Evolutionary conservation across 2,329 filamentous ascomycete species (phyloP), one percentile per base, ranked within the genome.

Genomic region (Coniochaeta pulveracea): DNA sequence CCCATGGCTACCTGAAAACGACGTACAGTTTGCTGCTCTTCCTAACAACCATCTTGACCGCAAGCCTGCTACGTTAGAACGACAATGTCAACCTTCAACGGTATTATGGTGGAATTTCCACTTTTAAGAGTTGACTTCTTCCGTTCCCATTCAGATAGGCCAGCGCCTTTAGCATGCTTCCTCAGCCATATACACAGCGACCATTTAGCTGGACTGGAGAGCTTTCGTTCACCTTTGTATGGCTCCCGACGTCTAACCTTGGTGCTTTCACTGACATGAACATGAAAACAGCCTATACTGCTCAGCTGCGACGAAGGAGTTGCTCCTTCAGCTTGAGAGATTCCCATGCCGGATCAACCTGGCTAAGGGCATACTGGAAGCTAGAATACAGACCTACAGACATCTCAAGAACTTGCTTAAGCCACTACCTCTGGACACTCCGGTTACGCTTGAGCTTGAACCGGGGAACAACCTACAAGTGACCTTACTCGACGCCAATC

Each of bases 141-240:
- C 47, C 73, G 83, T 16, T 60, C 57, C 11, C 63, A 66, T 29
- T 57, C 63, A 4, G 61, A 61, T 5, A 56, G 56, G 11, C 66
- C 57, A 11, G 69, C 80, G 4, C 82, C 85, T 0, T 57, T 91
- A 35, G 86, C 83, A 11, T 91, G 81, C 52, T 94, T 96, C 50
- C 65, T 96, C 17, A 93, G 83, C 54, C 89, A 96, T 68, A 76
- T 93, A 3, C 89, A 95, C 51, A 93, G 81, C 42, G 88, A 95
- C 47, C 89, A 95, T 55, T 69, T 95, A 1, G 69, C 70, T 22
- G 88, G 89, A 0, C 66, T 95, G 2, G 85, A 93, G 45, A 72
- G 67, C 10, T 66, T 88, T 34, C 72, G 76, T 28, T 75, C 82
- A 18, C 82, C 85, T 0, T 94, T 94, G 69, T 74, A 53, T 26